These are phyloP conservation scores for Geoglossum glabrum DNA, from an alignment of 495 filamentous ascomycete genomes.

Conservation along the genomic window DNA sequence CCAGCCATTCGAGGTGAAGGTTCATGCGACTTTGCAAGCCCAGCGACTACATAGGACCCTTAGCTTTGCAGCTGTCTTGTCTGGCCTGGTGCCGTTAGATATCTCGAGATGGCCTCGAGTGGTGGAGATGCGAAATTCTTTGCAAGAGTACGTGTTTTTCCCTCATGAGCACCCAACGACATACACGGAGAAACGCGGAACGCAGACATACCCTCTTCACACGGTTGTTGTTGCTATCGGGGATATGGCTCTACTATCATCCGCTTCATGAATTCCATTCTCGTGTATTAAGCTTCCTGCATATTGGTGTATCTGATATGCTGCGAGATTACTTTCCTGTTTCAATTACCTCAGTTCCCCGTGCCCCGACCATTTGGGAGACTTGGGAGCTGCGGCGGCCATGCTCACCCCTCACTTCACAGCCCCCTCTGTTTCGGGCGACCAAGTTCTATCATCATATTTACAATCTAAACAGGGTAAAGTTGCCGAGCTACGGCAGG, in stretches of 20 bases:
- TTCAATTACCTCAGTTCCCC: slow-evolving; percentile 6
- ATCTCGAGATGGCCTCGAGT: slow-evolving; percentile 45
- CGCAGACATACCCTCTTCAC: background rate
- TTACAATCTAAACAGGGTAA: slow-evolving; percentile 57
- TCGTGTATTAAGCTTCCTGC: background rate
- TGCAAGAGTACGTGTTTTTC: slow-evolving; percentile 65
- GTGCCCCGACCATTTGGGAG: slow-evolving; percentile 8
- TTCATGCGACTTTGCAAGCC: background rate
- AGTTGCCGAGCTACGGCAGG: slow-evolving; percentile 87
- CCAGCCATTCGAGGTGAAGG: background rate
- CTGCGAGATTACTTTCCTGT: background rate
- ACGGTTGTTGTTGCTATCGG: background rate
- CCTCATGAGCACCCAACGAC: slow-evolving; percentile 8
- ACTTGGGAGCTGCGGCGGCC: slow-evolving; percentile 9
- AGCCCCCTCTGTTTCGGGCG: slow-evolving; percentile 18
- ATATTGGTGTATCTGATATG: background rate
- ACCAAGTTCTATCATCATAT: slow-evolving; percentile 22
- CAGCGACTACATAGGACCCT: background rate
- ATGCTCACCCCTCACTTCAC: slow-evolving; percentile 32
- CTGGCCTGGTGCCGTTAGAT: background rate
- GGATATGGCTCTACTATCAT: background rate
- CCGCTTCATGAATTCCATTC: slow-evolving; percentile 1
- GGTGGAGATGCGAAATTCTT: slow-evolving; percentile 98
- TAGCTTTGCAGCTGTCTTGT: background rate
- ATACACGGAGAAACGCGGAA: background rate